Conservation (phyloP, 2,329 filamentous ascomycete genomes). For the Cryphonectria radicalis region DNA sequence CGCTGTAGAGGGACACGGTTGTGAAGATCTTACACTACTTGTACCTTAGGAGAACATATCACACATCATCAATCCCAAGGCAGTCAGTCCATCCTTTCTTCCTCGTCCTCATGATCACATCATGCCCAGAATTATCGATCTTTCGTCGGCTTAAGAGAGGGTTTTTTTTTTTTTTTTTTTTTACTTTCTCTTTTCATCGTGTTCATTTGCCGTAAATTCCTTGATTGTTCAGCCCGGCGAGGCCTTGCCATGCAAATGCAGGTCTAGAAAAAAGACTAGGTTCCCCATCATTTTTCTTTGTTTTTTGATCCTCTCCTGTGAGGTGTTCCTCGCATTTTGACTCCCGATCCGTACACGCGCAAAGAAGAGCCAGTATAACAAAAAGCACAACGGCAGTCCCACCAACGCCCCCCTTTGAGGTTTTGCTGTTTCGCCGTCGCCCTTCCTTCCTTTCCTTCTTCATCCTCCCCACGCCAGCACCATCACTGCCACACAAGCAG, state of each 20-base stretch:
- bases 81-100: background rate
- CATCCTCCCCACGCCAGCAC: conserved; percentile 30
- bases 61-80: background rate
- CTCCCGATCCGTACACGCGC: conserved; percentile 37
- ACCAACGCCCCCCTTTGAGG: conserved; percentile 24
- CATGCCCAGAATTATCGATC: background rate
- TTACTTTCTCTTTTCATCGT: conserved; percentile 37
- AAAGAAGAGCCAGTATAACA: conserved; percentile 18
- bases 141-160: conserved; percentile 36
- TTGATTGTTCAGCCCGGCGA: conserved; percentile 51
- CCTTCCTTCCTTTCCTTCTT: conserved; percentile 12
- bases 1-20: background rate
- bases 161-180: conserved; percentile 37
- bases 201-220: conserved; percentile 57
- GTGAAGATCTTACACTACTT: too few species aligned
- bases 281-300: conserved; percentile 36
- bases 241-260: conserved; percentile 55
- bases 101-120: background rate
- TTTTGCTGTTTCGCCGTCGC: conserved; percentile 23
- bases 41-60: background rate
- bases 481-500: conserved; percentile 35
- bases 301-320: conserved; percentile 27
- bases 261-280: conserved; percentile 46
- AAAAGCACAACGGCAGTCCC: conserved; percentile 29
- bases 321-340: conserved; percentile 27